These are phyloP conservation scores for Candida multigemmis DNA, from an alignment of 805 yeast species.

Conservation along the genomic window DNA sequence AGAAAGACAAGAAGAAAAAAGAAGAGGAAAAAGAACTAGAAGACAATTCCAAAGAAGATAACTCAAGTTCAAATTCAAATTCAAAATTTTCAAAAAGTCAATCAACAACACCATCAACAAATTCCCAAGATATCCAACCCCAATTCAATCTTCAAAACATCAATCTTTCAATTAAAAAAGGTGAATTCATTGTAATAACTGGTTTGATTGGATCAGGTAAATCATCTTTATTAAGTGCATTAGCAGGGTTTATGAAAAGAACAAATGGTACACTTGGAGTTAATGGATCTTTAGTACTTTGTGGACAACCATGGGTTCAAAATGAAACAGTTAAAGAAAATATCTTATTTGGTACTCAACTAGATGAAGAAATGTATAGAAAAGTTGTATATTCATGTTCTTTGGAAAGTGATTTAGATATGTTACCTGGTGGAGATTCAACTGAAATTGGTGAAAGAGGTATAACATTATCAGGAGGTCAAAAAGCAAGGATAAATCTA, in stretches of 20 bases:
- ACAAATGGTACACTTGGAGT: conserved; percentile 17
- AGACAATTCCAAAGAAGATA: neutral
- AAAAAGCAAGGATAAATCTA: conserved; percentile 25
- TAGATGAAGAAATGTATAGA: conserved; percentile 13
- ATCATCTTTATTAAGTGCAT: conserved; percentile 26
- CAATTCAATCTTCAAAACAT: conserved; percentile 6
- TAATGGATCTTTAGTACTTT: conserved; percentile 17
- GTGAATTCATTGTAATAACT: conserved; percentile 27
- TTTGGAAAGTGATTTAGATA: conserved; percentile 20
- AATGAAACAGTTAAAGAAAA: conserved; percentile 24
- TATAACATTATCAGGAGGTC: conserved; percentile 29
- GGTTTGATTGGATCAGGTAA: conserved; percentile 30
- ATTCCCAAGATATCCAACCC: conserved; percentile 1
- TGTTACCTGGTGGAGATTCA: conserved; percentile 23
- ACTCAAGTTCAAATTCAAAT: neutral
- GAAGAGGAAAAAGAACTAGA: conserved; percentile 2
- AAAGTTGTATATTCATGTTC: conserved; percentile 20
- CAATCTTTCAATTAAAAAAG: conserved; percentile 15
- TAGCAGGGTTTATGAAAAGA: conserved; percentile 29
- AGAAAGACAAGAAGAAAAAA: conserved; percentile 1
- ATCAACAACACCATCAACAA: neutral
- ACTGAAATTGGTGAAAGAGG: conserved; percentile 31
- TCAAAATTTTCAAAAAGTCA: neutral
- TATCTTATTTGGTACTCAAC: conserved; percentile 18
- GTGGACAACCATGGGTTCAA: conserved; percentile 31